These are phyloP conservation scores for Vitis cinerea DNA, from an alignment of 164 flowering plant genomes.

Conservation along the genomic window DNA sequence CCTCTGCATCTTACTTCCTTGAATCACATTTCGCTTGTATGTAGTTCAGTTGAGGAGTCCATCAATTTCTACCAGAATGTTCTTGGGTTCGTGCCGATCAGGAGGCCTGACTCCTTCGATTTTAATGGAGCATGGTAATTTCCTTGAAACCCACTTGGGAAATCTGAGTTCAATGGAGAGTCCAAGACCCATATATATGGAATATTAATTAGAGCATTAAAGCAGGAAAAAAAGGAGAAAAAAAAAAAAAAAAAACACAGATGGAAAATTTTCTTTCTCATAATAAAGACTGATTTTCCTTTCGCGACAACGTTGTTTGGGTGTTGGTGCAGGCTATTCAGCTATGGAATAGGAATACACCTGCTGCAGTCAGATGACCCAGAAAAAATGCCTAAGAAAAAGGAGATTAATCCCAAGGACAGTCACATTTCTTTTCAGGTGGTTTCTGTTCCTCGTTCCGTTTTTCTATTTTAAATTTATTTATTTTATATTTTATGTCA, in stretches of 20 bases:
- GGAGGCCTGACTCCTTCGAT: constrained; percentile 78
- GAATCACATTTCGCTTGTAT: constrained; percentile 74
- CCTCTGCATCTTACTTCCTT: constrained; percentile 60
- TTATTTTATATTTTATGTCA: not conserved
- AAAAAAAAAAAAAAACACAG: no score
- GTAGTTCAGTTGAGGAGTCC: constrained; percentile 65
- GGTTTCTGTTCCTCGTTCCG: not conserved
- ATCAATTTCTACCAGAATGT: constrained; percentile 58
- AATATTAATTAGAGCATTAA: not conserved
- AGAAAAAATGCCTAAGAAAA: constrained; percentile 43
- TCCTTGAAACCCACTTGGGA: not conserved
- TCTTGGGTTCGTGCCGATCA: constrained; percentile 70
- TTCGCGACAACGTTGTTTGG: not conserved
- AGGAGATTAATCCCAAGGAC: constrained; percentile 74
- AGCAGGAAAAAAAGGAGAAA: not conserved
- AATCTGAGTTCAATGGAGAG: no score
- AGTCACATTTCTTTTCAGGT: constrained; percentile 89
- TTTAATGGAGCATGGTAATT: constrained; percentile 82
- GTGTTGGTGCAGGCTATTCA: constrained; percentile 49
- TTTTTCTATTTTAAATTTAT: not conserved
- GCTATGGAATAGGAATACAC: constrained; percentile 75
- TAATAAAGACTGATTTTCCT: not conserved
- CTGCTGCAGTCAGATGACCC: constrained; percentile 64
- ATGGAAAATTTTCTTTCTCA: not conserved
- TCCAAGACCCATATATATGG: no score